Evolutionary conservation across 2,329 filamentous ascomycete species (phyloP).

Genomic region (Cladorrhinum sp.): DNA sequence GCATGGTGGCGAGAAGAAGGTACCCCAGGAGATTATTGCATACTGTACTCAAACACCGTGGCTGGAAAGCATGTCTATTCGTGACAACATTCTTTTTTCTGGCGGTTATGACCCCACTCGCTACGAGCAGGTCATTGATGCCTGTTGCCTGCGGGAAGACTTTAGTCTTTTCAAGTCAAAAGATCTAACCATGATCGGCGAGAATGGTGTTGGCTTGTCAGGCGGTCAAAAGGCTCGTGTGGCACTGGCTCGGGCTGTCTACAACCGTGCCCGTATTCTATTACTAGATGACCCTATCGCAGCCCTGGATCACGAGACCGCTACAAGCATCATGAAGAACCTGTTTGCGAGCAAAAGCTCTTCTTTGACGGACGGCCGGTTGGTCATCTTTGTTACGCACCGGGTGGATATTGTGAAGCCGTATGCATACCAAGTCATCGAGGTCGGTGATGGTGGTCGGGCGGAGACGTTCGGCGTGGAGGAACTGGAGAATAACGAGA

Average conservation of each 20-base stretch:
- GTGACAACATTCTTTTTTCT: constrained; percentile 63
- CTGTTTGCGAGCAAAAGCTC: constrained; percentile 41
- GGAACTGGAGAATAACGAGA: constrained; percentile 22
- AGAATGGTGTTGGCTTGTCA: constrained; percentile 60
- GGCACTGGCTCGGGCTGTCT: constrained; percentile 60
- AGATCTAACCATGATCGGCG: constrained; percentile 58
- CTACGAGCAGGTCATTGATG: constrained; percentile 59
- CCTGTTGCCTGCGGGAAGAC: constrained; percentile 57
- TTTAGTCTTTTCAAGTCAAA: constrained; percentile 54
- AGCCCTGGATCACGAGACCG: constrained; percentile 60
- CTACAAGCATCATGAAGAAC: constrained; percentile 58
- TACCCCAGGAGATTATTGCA: constrained; percentile 50
- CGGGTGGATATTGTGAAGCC: constrained; percentile 71
- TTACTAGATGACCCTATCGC: constrained; percentile 63
- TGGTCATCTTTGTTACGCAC: constrained; percentile 77
- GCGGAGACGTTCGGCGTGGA: constrained; percentile 40
- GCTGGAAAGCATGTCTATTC: constrained; percentile 64
- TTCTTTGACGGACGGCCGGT: constrained; percentile 51
- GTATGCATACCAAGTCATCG: constrained; percentile 71
- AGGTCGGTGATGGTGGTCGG: constrained; percentile 59
- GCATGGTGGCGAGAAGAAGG: constrained; percentile 44
- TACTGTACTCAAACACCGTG: constrained; percentile 61
- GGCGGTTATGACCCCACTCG: constrained; percentile 50
- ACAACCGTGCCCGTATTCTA: constrained; percentile 55
- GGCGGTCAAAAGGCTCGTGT: constrained; percentile 63